Conservation (phyloP, 2,329 filamentous ascomycete genomes). For the Falciphora oryzae region DNA sequence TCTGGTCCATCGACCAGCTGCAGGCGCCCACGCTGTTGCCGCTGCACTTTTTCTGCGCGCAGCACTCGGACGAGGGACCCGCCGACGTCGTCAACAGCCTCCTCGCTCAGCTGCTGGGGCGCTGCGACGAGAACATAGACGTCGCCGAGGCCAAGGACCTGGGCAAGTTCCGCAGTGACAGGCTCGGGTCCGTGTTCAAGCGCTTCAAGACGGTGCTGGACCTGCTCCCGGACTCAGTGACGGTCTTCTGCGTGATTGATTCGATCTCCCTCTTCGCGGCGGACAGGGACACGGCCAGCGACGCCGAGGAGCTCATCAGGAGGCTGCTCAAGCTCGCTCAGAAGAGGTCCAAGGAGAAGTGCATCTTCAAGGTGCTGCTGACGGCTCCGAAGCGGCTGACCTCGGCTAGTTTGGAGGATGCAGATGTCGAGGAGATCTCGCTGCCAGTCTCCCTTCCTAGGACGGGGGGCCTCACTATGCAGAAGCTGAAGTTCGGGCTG, state of each 20-base stretch:
- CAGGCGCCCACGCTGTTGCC: not conserved
- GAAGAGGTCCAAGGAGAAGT: not conserved
- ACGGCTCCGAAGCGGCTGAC: not conserved
- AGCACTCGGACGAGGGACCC: not conserved
- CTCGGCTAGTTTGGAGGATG: not conserved
- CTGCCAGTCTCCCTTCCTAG: not conserved
- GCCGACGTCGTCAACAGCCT: not conserved
- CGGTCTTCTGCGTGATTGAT: not conserved
- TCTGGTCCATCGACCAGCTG: not conserved
- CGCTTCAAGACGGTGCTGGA: not conserved
- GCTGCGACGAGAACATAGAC: not conserved
- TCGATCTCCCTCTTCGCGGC: not conserved
- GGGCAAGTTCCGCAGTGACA: not conserved
- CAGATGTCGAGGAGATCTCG: not conserved
- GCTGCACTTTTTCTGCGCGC: not conserved
- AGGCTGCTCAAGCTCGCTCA: not conserved
- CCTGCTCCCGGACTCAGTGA: not conserved
- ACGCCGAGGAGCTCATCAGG: not conserved
- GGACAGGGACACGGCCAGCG: not conserved
- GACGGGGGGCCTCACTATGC: not conserved
- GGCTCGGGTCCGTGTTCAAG: not conserved
- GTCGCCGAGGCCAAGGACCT: not conserved
- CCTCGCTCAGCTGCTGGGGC: not conserved
- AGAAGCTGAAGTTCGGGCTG: not conserved
- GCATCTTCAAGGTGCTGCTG: not conserved